phyloP scores from a whole-genome alignment of 208 protist genomes.

The Leishmania tropica region DNA sequence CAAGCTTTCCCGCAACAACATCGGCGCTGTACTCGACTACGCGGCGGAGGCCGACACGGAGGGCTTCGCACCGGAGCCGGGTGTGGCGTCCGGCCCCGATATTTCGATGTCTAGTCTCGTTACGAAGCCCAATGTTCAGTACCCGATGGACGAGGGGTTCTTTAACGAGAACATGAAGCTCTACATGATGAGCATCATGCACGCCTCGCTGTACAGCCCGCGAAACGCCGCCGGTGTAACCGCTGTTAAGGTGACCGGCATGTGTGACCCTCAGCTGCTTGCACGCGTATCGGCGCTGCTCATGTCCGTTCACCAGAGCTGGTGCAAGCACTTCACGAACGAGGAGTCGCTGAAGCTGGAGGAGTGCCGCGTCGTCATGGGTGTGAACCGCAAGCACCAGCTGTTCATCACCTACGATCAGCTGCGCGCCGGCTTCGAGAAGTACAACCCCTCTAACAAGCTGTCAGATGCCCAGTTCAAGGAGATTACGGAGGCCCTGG shows the following conservation, averaged over 20 bases:
- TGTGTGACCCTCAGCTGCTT: constrained; percentile 92
- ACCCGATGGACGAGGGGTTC: constrained; percentile 56
- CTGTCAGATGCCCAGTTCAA: constrained; percentile 61
- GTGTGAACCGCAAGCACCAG: constrained; percentile 64
- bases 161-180: constrained; percentile 94
- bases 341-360: constrained; percentile 72
- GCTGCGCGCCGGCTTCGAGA: constrained; percentile 58
- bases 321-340: constrained; percentile 76
- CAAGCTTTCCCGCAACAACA: constrained; percentile 60
- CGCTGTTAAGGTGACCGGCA: constrained; percentile 93
- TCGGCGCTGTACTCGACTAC: constrained; percentile 96
- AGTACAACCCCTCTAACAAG: constrained; percentile 29
- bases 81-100: constrained; percentile 49
- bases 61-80: constrained; percentile 70
- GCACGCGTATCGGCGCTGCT: constrained; percentile 88
- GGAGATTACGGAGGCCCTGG: constrained; percentile 60
- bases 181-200: constrained; percentile 92
- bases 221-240: constrained; percentile 64
- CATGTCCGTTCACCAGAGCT: constrained; percentile 86
- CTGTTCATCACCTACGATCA: constrained; percentile 70
- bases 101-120: constrained; percentile 75
- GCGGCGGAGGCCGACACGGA: constrained; percentile 91
- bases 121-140: constrained; percentile 64
- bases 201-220: constrained; percentile 72
- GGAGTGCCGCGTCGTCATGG: constrained; percentile 89